Percentiles rank a stretch among this genome's conserved stretches.
These are phyloP conservation scores for Bauhinia variegata DNA, from an alignment of 306 rosid species.

Conservation along the genomic window DNA sequence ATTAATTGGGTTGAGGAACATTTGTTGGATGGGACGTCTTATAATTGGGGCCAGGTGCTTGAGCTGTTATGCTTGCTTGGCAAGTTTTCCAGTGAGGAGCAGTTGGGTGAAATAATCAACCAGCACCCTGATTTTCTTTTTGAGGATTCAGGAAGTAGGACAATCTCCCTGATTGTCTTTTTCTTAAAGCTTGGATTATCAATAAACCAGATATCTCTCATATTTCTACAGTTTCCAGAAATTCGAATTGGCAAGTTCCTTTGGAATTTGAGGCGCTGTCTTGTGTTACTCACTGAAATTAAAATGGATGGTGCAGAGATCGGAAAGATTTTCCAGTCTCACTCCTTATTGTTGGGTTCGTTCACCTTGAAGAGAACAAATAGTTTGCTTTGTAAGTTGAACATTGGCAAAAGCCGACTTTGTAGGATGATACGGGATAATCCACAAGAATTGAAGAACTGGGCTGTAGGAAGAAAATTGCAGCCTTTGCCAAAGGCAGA, in stretches of 20 bases:
- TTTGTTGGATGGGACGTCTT: conserved; percentile 46
- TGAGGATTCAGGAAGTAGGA: conserved; percentile 64
- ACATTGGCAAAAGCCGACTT: conserved; percentile 69
- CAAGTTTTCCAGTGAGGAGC: conserved; percentile 42
- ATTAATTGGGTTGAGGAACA: conserved; percentile 51
- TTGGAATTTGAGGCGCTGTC: conserved; percentile 58
- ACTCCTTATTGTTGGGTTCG: conserved; percentile 58
- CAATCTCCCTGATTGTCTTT: conserved; percentile 57
- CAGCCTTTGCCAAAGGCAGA: conserved; percentile 43
- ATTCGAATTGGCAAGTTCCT: conserved; percentile 49
- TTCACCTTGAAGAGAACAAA: conserved; percentile 54
- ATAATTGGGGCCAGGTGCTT: conserved; percentile 63
- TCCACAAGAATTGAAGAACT: conserved; percentile 63
- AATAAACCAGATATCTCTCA: conserved; percentile 41
- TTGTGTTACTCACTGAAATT: conserved; percentile 53
- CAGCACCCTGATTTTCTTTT: conserved; percentile 56
- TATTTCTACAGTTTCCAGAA: conserved; percentile 64
- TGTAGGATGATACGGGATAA: conserved; percentile 53
- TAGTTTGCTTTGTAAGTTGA: conserved; percentile 54
- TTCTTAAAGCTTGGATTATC: conserved; percentile 64
- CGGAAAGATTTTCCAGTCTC: conserved; percentile 55
- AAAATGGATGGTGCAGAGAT: conserved; percentile 63
- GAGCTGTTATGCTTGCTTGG: conserved; percentile 51
- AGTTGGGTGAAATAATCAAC: conserved; percentile 44
- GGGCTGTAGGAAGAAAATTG: conserved; percentile 59